These are phyloP conservation scores for Penicillium fuscoglaucum DNA, from an alignment of 2,329 filamentous ascomycete species.

Conservation along the genomic window DNA sequence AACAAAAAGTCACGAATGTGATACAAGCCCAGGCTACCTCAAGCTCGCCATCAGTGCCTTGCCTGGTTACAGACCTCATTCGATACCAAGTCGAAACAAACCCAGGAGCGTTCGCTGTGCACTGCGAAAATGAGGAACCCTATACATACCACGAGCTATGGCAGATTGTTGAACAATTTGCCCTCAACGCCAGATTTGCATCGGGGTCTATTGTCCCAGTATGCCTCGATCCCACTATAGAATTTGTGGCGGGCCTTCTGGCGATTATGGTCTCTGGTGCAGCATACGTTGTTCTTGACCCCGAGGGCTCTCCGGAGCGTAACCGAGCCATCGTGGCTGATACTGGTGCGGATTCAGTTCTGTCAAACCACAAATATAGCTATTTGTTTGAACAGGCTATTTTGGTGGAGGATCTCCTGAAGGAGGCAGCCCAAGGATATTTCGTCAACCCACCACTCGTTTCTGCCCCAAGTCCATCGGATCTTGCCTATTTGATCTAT, in stretches of 20 bases:
- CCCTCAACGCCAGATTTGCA: not conserved
- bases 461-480: not conserved
- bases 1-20: not conserved
- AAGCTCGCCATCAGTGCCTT: not conserved
- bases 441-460: not conserved
- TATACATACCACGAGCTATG: not conserved
- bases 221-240: not conserved
- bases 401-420: not conserved
- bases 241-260: not conserved
- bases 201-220: not conserved
- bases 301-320: not conserved
- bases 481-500: not conserved
- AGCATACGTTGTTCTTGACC: not conserved
- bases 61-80: not conserved
- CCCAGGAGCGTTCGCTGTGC: not conserved
- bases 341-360: not conserved
- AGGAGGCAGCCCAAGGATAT: not conserved
- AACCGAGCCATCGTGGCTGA: not conserved
- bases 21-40: not conserved
- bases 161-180: not conserved
- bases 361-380: not conserved
- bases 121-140: not conserved
- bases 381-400: not conserved
- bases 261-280: not conserved
- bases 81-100: not conserved